Evolutionary conservation across 2,329 filamentous ascomycete genomes (phyloP).

Genomic region (Dichotomopilus funicola): DNA sequence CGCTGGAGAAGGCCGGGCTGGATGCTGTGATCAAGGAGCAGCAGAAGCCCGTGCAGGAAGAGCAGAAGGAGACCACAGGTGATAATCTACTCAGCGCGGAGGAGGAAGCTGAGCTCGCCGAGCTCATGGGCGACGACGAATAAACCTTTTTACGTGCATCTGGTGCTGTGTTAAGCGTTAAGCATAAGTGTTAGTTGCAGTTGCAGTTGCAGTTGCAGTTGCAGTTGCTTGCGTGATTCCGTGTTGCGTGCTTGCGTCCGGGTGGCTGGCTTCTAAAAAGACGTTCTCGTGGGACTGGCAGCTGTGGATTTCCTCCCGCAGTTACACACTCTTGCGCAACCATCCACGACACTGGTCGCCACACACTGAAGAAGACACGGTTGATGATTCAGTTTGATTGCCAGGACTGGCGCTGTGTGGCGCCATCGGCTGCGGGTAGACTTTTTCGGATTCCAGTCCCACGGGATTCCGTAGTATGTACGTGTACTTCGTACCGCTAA

Average conservation of each 20-base stretch:
- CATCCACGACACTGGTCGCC: too few species aligned
- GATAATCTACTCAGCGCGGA: slow-evolving; percentile 65
- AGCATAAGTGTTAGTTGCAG: too few species aligned
- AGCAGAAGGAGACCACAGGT: slow-evolving; percentile 42
- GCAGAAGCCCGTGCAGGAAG: slow-evolving; percentile 43
- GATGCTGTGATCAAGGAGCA: slow-evolving; percentile 44
- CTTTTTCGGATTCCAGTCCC: slow-evolving; percentile 10
- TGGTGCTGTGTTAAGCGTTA: too few species aligned
- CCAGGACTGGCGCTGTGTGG: slow-evolving; percentile 4
- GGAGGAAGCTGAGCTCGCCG: slow-evolving; percentile 85
- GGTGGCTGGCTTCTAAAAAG: too few species aligned
- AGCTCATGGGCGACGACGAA: slow-evolving; percentile 71
- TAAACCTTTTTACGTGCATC: neutral
- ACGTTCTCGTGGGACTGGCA: neutral
- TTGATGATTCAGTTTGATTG: slow-evolving; percentile 18
- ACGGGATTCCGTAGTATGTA: slow-evolving; percentile 6
- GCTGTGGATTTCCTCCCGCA: neutral
- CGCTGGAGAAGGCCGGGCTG: slow-evolving; percentile 55
- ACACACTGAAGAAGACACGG: too few species aligned
- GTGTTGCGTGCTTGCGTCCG: too few species aligned
- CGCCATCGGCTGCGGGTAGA: slow-evolving; percentile 5
- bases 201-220: too few species aligned
- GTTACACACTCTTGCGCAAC: slow-evolving; percentile 7
- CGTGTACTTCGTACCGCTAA: neutral
- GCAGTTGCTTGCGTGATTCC: too few species aligned